Base-by-base conservation (phyloP, 2,329 filamentous ascomycete species). In the Arthrobotrys megalospora region DNA sequence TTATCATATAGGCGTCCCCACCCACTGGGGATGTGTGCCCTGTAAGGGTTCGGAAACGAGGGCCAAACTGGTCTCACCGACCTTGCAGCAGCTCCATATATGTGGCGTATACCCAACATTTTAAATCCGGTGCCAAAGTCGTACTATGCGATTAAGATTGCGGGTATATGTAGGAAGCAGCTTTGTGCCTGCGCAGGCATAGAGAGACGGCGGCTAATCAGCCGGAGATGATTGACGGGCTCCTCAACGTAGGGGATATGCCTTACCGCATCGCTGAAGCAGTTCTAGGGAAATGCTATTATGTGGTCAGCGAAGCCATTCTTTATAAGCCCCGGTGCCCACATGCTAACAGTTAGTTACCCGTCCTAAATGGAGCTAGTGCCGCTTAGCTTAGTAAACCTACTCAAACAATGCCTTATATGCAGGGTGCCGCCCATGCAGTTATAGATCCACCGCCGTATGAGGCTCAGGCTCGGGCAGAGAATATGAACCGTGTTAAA, bases 181-280 rank as follows among this genome's bases (percentile, higher is more conserved):
- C n/a, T 2, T 38, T 43, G 55, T 28, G 34, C 21, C 28, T 63
- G 11, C 6, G 28, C 3, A n/a, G 16, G 21, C 34, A 41, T n/a
- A n/a, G 58, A 24, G 16, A 41, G n/a, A 41, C 8, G 12, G 19
- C 34, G 21, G 41, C n/a, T n/a, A 32, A 63, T 8, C 2, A 3
- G n/a, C 43, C 16, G 34, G 34, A 63, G 3, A 14, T 32, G 19
- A 63, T 14, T 16, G 12, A 45, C 21, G 5, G 58, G 19, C 14
- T 63, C 1, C 43, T n/a, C n/a, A 2, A 5, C 19, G 41, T 21
- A n/a, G 58, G 12, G 4, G 58, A 63, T 43, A 63, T 63, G 10
- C 58, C 58, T 16, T 63, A 63, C 28, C 12, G 10, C 21, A 45
- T 63, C 10, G 41, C 34, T 14, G 32, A 63, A 63, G 32, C 34